A percentile compares a stretch with the other conserved stretches of the same genome.
These are phyloP conservation scores for Pulveroboletus sp. DNA, from an alignment of 768 basidiomycete genomes.

Conservation along the genomic window DNA sequence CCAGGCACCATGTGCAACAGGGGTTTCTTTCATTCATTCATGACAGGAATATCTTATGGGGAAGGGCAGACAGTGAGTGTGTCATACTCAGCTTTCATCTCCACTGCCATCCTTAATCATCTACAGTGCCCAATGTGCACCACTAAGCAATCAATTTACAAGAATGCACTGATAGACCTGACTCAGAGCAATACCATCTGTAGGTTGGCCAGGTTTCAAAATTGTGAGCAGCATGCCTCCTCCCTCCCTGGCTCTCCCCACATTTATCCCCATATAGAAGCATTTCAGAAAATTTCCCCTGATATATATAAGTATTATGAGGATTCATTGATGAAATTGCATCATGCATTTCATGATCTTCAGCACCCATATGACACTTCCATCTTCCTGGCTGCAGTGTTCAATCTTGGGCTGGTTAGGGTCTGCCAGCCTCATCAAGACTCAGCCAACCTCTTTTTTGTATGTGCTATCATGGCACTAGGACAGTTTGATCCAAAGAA, in stretches of 20 bases:
- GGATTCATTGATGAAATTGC: not conserved
- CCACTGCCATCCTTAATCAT: too few relatives aligned
- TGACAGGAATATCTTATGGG: too few relatives aligned
- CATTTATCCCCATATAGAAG: not conserved
- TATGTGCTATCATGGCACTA: not conserved
- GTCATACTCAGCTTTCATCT: too few relatives aligned
- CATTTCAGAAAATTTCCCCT: not conserved
- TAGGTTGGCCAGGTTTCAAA: constrained; percentile 1
- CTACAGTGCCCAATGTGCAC: too few relatives aligned
- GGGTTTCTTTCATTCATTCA: too few relatives aligned
- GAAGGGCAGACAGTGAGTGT: too few relatives aligned
- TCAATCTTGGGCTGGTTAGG: not conserved
- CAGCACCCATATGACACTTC: not conserved
- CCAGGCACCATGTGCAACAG: too few relatives aligned
- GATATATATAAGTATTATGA: not conserved
- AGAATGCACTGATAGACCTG: not conserved
- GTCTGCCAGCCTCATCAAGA: not conserved
- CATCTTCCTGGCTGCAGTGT: not conserved
- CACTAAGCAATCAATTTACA: too few relatives aligned
- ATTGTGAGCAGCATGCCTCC: not conserved
- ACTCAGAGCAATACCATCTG: not conserved
- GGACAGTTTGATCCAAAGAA: not conserved
- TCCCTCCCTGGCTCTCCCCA: not conserved
- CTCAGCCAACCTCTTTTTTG: not conserved
- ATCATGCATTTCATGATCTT: fast-evolving